Evolutionary conservation across 2,329 filamentous ascomycete species (phyloP).

Genomic region (Colletotrichum destructivum): DNA sequence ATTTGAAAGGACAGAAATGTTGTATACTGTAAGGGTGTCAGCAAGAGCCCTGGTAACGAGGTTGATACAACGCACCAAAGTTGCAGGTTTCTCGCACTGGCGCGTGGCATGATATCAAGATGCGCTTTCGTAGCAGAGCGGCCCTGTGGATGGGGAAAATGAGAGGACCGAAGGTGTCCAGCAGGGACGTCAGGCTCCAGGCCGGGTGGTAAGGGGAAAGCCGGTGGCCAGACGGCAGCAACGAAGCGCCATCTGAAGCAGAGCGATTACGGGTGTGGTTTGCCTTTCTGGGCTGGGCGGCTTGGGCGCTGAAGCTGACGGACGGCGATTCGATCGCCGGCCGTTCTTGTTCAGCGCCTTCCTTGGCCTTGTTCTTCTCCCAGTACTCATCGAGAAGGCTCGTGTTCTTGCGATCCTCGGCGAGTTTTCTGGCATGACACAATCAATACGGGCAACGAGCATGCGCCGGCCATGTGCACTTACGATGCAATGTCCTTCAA

Average conservation of each 20-base stretch:
- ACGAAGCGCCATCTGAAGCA: conserved; percentile 72
- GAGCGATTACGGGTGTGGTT: conserved; percentile 69
- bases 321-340: conserved; percentile 67
- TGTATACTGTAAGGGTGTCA: conserved; percentile 77
- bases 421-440: conserved; percentile 65
- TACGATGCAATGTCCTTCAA: conserved; percentile 83
- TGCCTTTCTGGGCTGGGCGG: conserved; percentile 54
- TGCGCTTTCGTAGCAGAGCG: conserved; percentile 87
- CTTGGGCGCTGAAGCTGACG: conserved; percentile 58
- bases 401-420: conserved; percentile 75
- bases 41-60: background rate
- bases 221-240: conserved; percentile 73
- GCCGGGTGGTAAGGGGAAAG: conserved; percentile 88
- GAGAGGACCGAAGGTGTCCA: conserved; percentile 90
- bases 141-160: conserved; percentile 93
- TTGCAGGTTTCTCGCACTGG: conserved; percentile 90
- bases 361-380: conserved; percentile 70
- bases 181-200: conserved; percentile 81
- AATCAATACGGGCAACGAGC: conserved; percentile 48
- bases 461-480: conserved; percentile 44
- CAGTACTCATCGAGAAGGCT: conserved; percentile 84
- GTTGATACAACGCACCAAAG: conserved; percentile 75
- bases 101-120: conserved; percentile 87
- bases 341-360: conserved; percentile 53
- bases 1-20: conserved; percentile 92